Evolutionary conservation across 2,329 filamentous ascomycete genomes (phyloP).

Genomic region (Fusarium duplospermum): DNA sequence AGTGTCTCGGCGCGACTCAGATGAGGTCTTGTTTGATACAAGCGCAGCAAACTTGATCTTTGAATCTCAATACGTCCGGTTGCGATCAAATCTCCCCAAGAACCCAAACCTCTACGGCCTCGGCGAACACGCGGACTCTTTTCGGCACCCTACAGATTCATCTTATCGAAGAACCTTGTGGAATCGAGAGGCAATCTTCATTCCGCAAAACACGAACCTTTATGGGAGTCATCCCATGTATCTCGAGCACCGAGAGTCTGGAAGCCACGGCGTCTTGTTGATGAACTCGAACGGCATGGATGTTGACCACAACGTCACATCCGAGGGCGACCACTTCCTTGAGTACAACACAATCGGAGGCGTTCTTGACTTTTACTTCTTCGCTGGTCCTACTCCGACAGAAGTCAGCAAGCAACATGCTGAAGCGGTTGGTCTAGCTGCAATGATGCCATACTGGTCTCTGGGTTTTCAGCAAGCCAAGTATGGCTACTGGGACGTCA

Average conservation of each 20-base stretch:
- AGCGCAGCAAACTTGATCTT: not conserved
- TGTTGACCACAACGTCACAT: conserved; percentile 72
- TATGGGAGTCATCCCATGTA: conserved; percentile 85
- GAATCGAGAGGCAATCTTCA: conserved; percentile 74
- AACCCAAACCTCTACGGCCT: conserved; percentile 5
- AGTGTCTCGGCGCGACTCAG: not conserved
- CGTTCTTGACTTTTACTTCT: conserved; percentile 83
- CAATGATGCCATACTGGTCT: conserved; percentile 84
- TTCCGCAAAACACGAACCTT: conserved; percentile 73
- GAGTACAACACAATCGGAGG: conserved; percentile 87
- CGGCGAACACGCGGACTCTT: conserved; percentile 1
- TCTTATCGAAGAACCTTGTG: conserved; percentile 68
- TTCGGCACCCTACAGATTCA: not conserved
- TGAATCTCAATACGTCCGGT: not conserved
- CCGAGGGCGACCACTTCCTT: conserved; percentile 71
- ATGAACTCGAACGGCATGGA: conserved; percentile 84
- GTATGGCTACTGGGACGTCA: conserved; percentile 84
- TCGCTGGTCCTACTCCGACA: conserved; percentile 75
- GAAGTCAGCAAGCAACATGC: conserved; percentile 80
- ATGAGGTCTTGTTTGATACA: conserved; percentile 2
- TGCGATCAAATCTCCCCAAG: not conserved
- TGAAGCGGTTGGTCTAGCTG: conserved; percentile 74
- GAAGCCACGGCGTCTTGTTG: conserved; percentile 80
- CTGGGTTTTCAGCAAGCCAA: conserved; percentile 86
- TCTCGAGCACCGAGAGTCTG: conserved; percentile 62